Percentiles rank a stretch among this genome's conserved stretches.
Conservation (phyloP, 148 eudicot genomes). For the Chenopodium album region DNA sequence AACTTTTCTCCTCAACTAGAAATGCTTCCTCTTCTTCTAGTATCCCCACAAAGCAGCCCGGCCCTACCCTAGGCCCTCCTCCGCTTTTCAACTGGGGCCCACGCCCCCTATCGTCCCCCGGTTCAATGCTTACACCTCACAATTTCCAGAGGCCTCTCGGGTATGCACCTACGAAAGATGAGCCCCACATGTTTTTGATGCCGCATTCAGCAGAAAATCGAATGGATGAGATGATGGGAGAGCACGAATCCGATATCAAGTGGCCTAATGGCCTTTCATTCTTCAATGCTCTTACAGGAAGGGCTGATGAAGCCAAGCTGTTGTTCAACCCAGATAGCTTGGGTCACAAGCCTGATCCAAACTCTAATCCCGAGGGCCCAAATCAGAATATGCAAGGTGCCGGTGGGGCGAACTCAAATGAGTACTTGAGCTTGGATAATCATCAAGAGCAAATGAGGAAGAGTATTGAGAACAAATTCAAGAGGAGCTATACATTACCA, state of each 20-base stretch:
- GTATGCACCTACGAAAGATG: conserved; percentile 59
- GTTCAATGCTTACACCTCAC: conserved; percentile 49
- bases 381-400: conserved; percentile 29
- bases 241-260: conserved; percentile 71
- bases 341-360: conserved; percentile 47
- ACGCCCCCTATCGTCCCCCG: conserved; percentile 43
- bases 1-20: conserved; percentile 76
- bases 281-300: conserved; percentile 78
- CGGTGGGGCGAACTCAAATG: conserved; percentile 44
- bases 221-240: conserved; percentile 68
- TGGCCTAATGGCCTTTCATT: conserved; percentile 88
- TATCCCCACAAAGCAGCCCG: conserved; percentile 51
- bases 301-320: conserved; percentile 69
- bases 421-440: conserved; percentile 75
- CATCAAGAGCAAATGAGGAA: conserved; percentile 54
- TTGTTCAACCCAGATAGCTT: conserved; percentile 61
- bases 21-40: conserved; percentile 49
- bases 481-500: conserved; percentile 85
- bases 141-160: conserved; percentile 61
- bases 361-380: conserved; percentile 45
- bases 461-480: conserved; percentile 65
- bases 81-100: conserved; percentile 77
- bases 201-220: conserved; percentile 68
- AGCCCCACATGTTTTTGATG: conserved; percentile 76
- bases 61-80: conserved; percentile 54